Evolutionary conservation across 2,329 filamentous ascomycete species (phyloP), one percentile per base, ranked within the genome.

Genomic region (Penicillium digitatum): DNA sequence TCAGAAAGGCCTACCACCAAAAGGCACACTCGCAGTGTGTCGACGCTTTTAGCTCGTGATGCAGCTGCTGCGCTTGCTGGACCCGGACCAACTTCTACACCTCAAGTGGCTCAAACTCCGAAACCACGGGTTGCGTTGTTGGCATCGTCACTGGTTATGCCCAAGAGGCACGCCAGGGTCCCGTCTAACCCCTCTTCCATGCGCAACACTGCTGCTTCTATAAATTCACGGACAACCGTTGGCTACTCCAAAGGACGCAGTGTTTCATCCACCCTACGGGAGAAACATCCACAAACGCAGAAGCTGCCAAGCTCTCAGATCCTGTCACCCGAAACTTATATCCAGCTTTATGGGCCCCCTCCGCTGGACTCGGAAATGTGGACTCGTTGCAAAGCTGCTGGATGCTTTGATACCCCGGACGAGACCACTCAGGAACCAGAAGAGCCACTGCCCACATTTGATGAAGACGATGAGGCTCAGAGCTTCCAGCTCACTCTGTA

Each of bases 221-320:
- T 82, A 6, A 85, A 85, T 6, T 95, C 91, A 1, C 84, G 86
- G 59, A 92, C 85, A 52, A 96, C 91, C 0, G 81, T 96, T 39
- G 92, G 92, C 16, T 96, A 95, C 69, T 89, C 83, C 53, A 90
- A 88, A 70, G 91, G 92, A 32, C 83, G 89, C 32, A 68, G 64
- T 18, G 63, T 72, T 45, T 70, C 70, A 14, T 66, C 66, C 32
- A 64, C 63, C 27, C 59, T 71, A 22, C 61, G 67, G 27, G 67
- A 69, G 40, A 66, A 66, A 31, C 58, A 63, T 20, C 40, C 61
- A 16, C 62, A 68, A 12, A 31, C 27, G 5, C 62, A 67, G 48
- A 55, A 56, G 49, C 51, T 64, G 16, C 59, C 58, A 6, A 55
- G 45, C 40, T 53, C 66, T 11, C 67, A 68, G 38, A 62, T 62